Evolutionary conservation across 306 rosid genomes (phyloP).

Genomic region (Fragaria ananassa): DNA sequence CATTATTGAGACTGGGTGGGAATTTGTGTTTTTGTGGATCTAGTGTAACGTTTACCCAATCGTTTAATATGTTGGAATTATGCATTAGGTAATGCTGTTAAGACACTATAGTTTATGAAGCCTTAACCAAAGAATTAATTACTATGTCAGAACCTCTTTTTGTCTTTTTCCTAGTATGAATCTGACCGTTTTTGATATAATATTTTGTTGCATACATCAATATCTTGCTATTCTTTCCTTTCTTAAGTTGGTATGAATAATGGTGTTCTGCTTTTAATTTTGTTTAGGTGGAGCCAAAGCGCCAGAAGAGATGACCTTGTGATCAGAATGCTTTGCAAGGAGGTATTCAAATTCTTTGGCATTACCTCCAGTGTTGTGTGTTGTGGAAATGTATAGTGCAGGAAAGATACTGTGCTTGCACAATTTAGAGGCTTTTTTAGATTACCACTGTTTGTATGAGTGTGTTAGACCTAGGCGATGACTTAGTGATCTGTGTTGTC

Average conservation of each 20-base stretch:
- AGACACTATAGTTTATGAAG: neutral
- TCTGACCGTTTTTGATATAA: neutral
- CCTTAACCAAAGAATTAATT: neutral
- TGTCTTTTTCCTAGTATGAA: neutral
- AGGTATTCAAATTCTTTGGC: constrained; percentile 41
- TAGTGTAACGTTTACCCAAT: neutral
- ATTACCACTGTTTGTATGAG: constrained; percentile 34
- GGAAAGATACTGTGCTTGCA: constrained; percentile 51
- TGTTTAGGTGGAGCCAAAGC: constrained; percentile 52
- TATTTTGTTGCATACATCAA: neutral
- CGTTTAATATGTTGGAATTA: neutral
- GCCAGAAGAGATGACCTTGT: constrained; percentile 49
- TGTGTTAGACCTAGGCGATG: constrained; percentile 40
- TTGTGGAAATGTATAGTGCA: constrained; percentile 55
- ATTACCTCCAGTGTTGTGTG: constrained; percentile 38
- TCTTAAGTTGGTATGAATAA: constrained; percentile 7
- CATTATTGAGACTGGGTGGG: neutral
- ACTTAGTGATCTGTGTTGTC: constrained; percentile 41
- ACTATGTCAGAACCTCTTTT: neutral
- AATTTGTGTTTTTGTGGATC: neutral
- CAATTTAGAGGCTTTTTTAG: constrained; percentile 40
- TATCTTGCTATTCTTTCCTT: neutral
- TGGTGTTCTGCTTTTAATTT: constrained; percentile 10
- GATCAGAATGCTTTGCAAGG: constrained; percentile 26
- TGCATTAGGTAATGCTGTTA: neutral